Base-by-base conservation (phyloP, 768 basidiomycete species). In the Pholiota molesta region DNA sequence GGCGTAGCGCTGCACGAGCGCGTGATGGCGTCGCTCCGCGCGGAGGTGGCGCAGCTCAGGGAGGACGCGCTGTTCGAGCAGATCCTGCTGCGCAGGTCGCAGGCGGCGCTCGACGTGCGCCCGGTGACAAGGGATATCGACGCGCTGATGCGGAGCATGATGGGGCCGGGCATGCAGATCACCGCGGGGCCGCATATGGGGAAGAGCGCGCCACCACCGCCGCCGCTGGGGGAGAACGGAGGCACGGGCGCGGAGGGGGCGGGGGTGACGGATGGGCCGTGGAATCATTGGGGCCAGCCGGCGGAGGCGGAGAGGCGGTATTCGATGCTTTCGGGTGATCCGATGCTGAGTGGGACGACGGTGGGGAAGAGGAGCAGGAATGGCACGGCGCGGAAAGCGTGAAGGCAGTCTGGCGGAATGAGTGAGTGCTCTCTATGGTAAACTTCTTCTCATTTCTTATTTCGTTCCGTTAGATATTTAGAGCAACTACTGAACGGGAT, bases 31-130 rank as follows among this genome's bases (percentile, higher is more conserved):
- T 74, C 71, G 52, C 71, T 85, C 14, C 76, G 77, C 14, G 62
- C 62, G 26, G 70, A 74, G 62, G 75, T 84, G 9, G 74, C 73
- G 10, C 69, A 77, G 56, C 65, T 85, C 17, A 77, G 81, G 60
- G 83, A 84, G 28, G 76, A 83, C 57, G 82, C 83, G 33, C 59
- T 83, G 17, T 82, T 81, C 62, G 83, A 85, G 61, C 76, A 79
- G 54, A 79, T 78, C 14, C 65, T 83, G 13, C 70, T 81, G 19
- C 78, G 79, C 16, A 81, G 82, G 45, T 81, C 82, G 9, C 78
- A 79, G 62, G 77, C 77, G n/a, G 78, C 72, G 8, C 60, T 79
- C 37, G 81, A 81, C 59, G 73, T 73, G 14, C 79, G 78, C 51
- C 78, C 81, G 3, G 72, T 75, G 14, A 77, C 83, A 17, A 75